A percentile compares a stretch with the other conserved stretches of the same genome.
Conservation (phyloP, 2,329 filamentous ascomycete genomes). For the Lithohypha guttulata region DNA sequence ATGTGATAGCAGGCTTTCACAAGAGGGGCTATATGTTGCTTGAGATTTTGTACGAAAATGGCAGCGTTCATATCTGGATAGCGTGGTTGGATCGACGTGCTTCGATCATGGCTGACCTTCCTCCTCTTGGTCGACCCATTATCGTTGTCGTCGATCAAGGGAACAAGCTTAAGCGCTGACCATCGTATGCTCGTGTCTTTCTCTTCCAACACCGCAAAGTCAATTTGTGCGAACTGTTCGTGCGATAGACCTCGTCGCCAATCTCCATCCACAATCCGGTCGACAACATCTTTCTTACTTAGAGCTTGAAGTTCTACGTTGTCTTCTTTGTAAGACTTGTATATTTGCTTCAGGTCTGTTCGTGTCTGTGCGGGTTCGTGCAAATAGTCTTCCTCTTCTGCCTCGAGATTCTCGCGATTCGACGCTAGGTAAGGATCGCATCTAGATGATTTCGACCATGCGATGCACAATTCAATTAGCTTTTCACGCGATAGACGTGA, state of each 20-base stretch:
- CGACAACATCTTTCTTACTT: slow-evolving; percentile 42
- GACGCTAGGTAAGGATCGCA: slow-evolving; percentile 49
- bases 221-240: slow-evolving; percentile 45
- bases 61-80: slow-evolving; percentile 50
- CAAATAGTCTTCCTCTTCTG: slow-evolving; percentile 52
- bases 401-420: slow-evolving; percentile 40
- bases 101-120: slow-evolving; percentile 16
- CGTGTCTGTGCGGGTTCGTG: slow-evolving; percentile 58
- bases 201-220: slow-evolving; percentile 44
- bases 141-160: slow-evolving; percentile 15
- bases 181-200: slow-evolving; percentile 42
- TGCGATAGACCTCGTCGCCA: slow-evolving; percentile 46
- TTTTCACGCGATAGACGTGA: slow-evolving; percentile 60
- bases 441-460: slow-evolving; percentile 58
- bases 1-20: slow-evolving; percentile 78
- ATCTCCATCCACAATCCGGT: slow-evolving; percentile 47
- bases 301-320: slow-evolving; percentile 22
- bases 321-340: slow-evolving; percentile 47
- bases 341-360: slow-evolving; percentile 56
- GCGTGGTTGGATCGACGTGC: slow-evolving; percentile 19
- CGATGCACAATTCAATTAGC: slow-evolving; percentile 59
- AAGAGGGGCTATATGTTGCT: slow-evolving; percentile 62
- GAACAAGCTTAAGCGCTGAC: slow-evolving; percentile 41
- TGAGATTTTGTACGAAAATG: slow-evolving; percentile 66
- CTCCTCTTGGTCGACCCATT: slow-evolving; percentile 20